Evolutionary conservation across 495 filamentous ascomycete genomes (phyloP), one percentile per base, ranked within the genome.

Genomic region (Penicillium verhagenii): DNA sequence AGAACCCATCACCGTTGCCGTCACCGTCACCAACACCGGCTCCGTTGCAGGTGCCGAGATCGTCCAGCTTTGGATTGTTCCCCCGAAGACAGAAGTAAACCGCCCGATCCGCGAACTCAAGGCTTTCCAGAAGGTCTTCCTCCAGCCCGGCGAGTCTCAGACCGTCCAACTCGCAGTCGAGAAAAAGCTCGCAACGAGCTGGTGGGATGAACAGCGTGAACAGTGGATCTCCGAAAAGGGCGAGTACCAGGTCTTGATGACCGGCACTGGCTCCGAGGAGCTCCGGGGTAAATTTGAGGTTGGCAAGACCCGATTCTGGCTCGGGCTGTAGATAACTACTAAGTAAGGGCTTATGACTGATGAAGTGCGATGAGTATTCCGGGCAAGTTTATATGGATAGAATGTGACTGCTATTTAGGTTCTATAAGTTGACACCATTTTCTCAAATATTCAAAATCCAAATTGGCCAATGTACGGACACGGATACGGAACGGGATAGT

Each of bases 141-240:
- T 95, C 8, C 76, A 86, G 52, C 79, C 85, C 0, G 86, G 86
- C 2, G 84, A 94, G 77, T 84, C 80, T 2, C 84, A 85, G 69
- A 75, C 80, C 33, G 79, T 92, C n/a, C 67, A 77, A 16, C 76
- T 96, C 1, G 58, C 63, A 8, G 64, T 92, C 4, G 84, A 92
- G 59, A 89, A 87, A 73, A 85, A 89, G 56, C 76, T 85, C 23
- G 85, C 89, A 0, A 85, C 87, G 1, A 89, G 90, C 49, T 95
- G 90, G 76, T 95, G 85, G 72, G 90, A 95, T 57, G 86, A 89
- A 56, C 75, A 81, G 28, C 68, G 85, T 11, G 70, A 75, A 26
- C 80, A 78, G 26, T 96, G 91, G 90, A 82, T 90, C 23, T 86
- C 85, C 1, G 91, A 94, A 69, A 83, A 89, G 71, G 91, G 90